Base-by-base conservation (phyloP, 2,329 filamentous ascomycete genomes). In the Chrysosporium queenslandicum region DNA sequence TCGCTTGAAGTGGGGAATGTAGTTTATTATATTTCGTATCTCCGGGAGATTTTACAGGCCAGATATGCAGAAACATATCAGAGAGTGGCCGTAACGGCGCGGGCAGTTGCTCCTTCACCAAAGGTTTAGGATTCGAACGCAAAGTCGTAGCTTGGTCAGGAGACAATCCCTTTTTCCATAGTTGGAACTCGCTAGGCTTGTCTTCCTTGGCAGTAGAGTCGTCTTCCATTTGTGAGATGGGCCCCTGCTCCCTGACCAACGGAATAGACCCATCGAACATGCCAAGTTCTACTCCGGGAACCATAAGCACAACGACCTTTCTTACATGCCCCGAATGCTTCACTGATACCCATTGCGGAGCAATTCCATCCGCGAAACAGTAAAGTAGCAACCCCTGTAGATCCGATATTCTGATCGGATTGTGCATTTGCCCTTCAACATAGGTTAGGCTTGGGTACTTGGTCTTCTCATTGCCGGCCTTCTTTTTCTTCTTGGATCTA, bases 241-340 rank as follows among this genome's bases (percentile, higher is more conserved):
- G 29, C 2, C 2, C 9, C 3, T 71, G 64, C 40, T 74, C 72
- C 29, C 41, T 34, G 20, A n/a, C 21, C 21, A 57, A 32, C 4
- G 55, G 43, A 11, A 79, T 69, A 2, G 68, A 71, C 32, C 79
- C 76, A 66, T 85, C 80, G 70, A 97, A 94, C 86, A 97, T 92
- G 56, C 82, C 85, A 62, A 87, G 80, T 64, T 97, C 91, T 21
- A 98, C 71, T 0, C 92, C 92, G 9, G 92, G 92, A 9, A 96
- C 82, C 86, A 96, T 91, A 58, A 98, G 73, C 37, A 87, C 80
- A 27, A 97, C 90, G 27, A 94, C 85, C 70, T 92, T 94, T 53
- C 71, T 71, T 37, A 83, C 74, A 55, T 73, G 70, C 16, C 67
- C 68, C 41, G 77, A 77, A 62, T 82, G 76, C 56, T 73, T 74